Base-by-base conservation (phyloP, 768 basidiomycete species). In the Heimioporus sp. region DNA sequence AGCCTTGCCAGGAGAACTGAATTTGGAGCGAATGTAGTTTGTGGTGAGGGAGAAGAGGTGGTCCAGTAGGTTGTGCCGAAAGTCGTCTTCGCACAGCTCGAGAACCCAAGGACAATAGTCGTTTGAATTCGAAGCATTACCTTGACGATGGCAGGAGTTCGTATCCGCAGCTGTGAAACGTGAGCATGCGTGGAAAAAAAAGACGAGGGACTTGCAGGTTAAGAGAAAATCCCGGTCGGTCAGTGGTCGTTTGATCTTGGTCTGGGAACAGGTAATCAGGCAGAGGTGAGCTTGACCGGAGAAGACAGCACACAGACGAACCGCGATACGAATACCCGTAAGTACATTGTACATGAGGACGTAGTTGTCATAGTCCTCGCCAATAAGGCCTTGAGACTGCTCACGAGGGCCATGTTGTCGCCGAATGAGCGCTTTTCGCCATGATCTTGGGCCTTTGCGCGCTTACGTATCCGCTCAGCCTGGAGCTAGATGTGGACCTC, bases 281-380 rank as follows among this genome's bases (percentile, higher is more conserved):
- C 42, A 17, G 5, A 4, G 35, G 45, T 68, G 47, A 54, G 52
- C 16, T 28, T 38, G 13, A 37, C 5, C 10, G 31, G 20, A 10
- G n/a, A 2, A 19, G 20, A 28, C 19, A 15, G 39, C 10, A 12
- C 2, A 16, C n/a, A 20, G 11, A 77, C 88, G 65, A 61, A 92
- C 95, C 28, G 87, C 95, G 60, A 94, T 93, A 39, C 97, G 83
- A 55, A 99, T 99, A 5, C 97, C 97, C 5, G 97, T 99, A 63
- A 99, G 78, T 97, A 99, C 98, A 75, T 99, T 98, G 75, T 98
- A 99, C 97, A 98, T 98, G 64, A 99, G 74, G 52, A 98, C 91
- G 61, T 98, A 99, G 75, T 99, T 99, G 69, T 89, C 95, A 72
- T 99, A 97, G 63, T 85, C 96, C 68, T 98, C 95, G n/a, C 93